Evolutionary conservation across 2,329 filamentous ascomycete genomes (phyloP).

Genomic region (Atkinsonella hypoxylon): DNA sequence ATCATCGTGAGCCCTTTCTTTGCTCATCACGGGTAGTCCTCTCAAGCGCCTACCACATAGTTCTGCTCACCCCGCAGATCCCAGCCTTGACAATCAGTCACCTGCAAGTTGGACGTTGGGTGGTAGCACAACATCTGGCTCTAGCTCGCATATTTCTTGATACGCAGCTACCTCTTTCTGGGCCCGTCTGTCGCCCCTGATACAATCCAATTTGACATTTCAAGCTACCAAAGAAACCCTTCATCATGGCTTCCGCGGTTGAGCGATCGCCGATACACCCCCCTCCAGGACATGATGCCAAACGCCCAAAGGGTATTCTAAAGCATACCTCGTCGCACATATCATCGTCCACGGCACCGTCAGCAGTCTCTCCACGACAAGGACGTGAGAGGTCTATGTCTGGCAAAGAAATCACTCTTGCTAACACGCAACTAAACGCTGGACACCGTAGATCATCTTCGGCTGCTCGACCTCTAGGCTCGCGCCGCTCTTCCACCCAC

Average conservation of each 20-base stretch:
- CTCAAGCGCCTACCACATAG: neutral
- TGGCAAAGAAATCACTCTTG: conserved; percentile 80
- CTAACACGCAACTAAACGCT: conserved; percentile 91
- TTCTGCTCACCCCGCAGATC: neutral
- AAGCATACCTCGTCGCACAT: conserved; percentile 67
- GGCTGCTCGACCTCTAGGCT: conserved; percentile 47
- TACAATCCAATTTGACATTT: neutral
- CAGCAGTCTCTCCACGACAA: conserved; percentile 26
- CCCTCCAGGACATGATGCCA: conserved; percentile 27
- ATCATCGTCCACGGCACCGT: conserved; percentile 40
- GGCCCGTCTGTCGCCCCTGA: neutral
- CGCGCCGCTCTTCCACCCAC: conserved; percentile 59
- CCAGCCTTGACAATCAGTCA: neutral
- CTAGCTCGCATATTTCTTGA: neutral
- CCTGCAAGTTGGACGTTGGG: neutral
- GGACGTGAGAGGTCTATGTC: conserved; percentile 31
- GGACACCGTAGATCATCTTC: conserved; percentile 76
- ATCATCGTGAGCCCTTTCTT: neutral
- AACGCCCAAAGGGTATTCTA: conserved; percentile 54
- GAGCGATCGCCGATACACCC: conserved; percentile 27
- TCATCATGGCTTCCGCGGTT: conserved; percentile 28
- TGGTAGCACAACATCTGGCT: neutral
- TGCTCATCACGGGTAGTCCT: neutral
- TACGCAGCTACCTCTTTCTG: neutral
- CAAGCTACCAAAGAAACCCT: neutral